Percentiles rank a stretch among this genome's conserved stretches.
phyloP scores from a whole-genome alignment of 192 early-diverging fungal species.

The Dissophora globulifera region DNA sequence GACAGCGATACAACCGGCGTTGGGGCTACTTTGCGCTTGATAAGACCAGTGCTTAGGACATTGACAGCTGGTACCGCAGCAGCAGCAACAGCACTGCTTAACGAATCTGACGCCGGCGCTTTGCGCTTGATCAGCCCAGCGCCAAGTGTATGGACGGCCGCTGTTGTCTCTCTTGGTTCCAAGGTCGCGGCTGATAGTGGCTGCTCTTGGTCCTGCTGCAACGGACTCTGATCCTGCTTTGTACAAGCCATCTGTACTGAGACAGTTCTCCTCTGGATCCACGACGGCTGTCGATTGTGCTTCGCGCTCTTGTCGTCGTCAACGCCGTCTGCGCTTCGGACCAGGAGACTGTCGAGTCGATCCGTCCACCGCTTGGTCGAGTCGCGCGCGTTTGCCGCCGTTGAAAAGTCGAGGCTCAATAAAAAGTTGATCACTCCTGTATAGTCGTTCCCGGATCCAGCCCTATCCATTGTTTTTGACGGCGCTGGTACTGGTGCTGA shows the following conservation, averaged over 20 bases:
- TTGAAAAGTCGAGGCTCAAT: constrained; percentile 30
- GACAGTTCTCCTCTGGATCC: constrained; percentile 7
- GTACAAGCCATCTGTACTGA: neutral
- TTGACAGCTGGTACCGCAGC: no score
- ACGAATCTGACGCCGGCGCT: neutral
- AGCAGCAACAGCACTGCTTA: no score
- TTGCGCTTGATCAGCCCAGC: constrained; percentile 38
- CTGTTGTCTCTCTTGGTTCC: no score
- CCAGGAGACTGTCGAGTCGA: no score
- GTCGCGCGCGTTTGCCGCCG: neutral
- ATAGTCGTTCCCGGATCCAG: constrained; percentile 6
- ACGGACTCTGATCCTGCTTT: neutral
- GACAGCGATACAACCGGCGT: neutral
- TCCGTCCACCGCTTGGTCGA: constrained; percentile 22
- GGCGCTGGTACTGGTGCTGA: neutral
- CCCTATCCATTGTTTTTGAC: neutral
- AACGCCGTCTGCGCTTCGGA: no score
- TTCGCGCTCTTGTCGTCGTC: neutral
- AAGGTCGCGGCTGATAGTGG: neutral
- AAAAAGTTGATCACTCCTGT: constrained; percentile 38
- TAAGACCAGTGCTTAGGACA: constrained; percentile 10
- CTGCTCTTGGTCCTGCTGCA: neutral
- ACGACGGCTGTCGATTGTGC: neutral
- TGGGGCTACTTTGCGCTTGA: constrained; percentile 11
- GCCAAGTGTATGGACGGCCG: constrained; percentile 4